These are phyloP conservation scores for Tulasnella sp. DNA, from an alignment of 768 basidiomycete genomes.

Conservation along the genomic window DNA sequence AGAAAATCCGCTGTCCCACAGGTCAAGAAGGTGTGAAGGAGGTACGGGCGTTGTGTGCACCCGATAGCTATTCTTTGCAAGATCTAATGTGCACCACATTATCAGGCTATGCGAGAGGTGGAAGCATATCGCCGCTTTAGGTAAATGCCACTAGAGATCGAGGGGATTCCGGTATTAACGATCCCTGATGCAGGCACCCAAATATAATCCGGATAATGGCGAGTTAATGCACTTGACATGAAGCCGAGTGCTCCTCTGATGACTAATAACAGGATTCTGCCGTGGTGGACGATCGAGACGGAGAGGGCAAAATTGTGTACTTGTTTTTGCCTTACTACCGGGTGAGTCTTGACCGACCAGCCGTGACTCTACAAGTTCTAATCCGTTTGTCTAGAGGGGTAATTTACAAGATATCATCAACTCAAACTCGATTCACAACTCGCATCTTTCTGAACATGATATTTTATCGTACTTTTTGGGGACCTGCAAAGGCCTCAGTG, in stretches of 20 bases:
- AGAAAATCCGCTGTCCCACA: constrained; percentile 92
- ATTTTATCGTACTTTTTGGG: constrained; percentile 90
- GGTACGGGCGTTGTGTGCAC: constrained; percentile 31
- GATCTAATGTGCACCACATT: neutral
- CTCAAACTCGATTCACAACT: constrained; percentile 72
- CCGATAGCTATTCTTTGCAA: neutral
- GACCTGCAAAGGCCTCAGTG: constrained; percentile 87
- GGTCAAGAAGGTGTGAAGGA: constrained; percentile 85
- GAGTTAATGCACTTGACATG: constrained; percentile 30
- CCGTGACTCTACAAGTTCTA: neutral
- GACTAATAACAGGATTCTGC: constrained; percentile 67
- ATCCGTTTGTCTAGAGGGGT: constrained; percentile 52
- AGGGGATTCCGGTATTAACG: neutral
- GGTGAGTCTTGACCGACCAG: constrained; percentile 40
- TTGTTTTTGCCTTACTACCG: constrained; percentile 93
- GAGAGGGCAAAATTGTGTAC: constrained; percentile 92
- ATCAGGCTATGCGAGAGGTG: constrained; percentile 72
- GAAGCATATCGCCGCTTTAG: constrained; percentile 94
- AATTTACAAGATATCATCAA: constrained; percentile 96
- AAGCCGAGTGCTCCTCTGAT: constrained; percentile 13
- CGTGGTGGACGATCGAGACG: constrained; percentile 88
- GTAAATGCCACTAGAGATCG: constrained; percentile 45
- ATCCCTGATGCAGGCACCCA: constrained; percentile 58
- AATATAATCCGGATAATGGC: constrained; percentile 96
- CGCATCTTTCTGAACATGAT: constrained; percentile 80